Evolutionary conservation across 78 protist genomes (phyloP).

Genomic region (Dictyostelium discoideum): DNA sequence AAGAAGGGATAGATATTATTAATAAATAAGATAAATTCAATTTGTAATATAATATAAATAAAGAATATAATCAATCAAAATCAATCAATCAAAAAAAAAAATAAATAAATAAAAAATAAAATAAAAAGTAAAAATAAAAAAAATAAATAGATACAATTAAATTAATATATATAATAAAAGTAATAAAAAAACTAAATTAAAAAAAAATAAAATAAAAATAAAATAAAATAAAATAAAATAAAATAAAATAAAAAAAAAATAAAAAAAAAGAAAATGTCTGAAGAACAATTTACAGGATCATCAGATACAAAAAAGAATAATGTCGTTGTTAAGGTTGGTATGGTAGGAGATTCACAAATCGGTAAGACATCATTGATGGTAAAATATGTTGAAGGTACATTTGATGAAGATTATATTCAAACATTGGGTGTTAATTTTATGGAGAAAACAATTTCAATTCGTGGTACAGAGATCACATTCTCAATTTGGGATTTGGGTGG

Average conservation of each 20-base stretch:
- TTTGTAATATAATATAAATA: neutral
- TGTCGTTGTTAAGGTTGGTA: conserved; percentile 95
- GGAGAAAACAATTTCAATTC: conserved; percentile 95
- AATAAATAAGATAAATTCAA: neutral
- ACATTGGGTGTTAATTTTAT: conserved; percentile 99
- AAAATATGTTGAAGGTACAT: conserved; percentile 95
- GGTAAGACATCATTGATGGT: conserved; percentile 98
- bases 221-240: neutral
- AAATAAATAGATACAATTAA: neutral
- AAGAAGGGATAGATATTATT: conserved; percentile 11
- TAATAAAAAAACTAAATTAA: neutral
- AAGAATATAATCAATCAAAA: neutral
- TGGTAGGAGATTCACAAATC: conserved; percentile 97
- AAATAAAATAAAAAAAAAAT: neutral
- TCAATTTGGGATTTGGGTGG: conserved; percentile 99
- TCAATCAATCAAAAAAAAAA: neutral
- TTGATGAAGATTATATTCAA: conserved; percentile 97
- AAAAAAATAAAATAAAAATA: neutral
- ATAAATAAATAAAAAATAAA: neutral
- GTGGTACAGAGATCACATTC: conserved; percentile 94
- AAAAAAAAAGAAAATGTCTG: conserved; percentile 32
- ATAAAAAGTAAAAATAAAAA: neutral
- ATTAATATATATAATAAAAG: neutral
- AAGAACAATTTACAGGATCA: conserved; percentile 74
- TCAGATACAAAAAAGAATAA: conserved; percentile 82